Base-by-base conservation (phyloP, 73 alveolate species). In the Paramecium sonneborni region DNA sequence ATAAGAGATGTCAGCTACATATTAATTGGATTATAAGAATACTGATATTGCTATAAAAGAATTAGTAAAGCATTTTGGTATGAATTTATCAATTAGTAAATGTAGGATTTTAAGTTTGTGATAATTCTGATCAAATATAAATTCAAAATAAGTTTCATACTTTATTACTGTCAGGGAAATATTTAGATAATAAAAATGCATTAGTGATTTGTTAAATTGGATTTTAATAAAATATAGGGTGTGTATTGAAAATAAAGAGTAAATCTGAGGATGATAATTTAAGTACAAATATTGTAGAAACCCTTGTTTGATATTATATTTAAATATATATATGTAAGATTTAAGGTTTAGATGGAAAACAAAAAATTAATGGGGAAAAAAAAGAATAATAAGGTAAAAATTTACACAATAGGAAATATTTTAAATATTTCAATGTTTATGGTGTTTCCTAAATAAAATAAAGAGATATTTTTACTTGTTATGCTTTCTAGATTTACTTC, bases 111-210 rank as follows among this genome's bases (percentile, higher is more conserved):
- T 41, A 46, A 15, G 85, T 85, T 10, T 85, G 92, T 57, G 92
- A 85, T 20, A 35, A 48, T 37, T 56, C 92, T 26, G 79, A 85
- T 70, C 24, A 30, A 62, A 70, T 88, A 48, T 62, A 56, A 11
- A 85, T 72, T 12, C 21, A 84, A 23, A 79, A 87, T 68, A 87
- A 87, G 46, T 87, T 87, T 84, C 93, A 87, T 67, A 87, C 93
- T 20, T 62, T 87, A 37, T 68, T 56, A 32, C 67, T 87, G 4
- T 46, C 89, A 21, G 93, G 93, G 14, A 35, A 38, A 24, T 87
- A 67, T 79, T 68, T 87, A 70, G 88, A 38, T 35, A 18, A 37
- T 15, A 58, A 38, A 20, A 62, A 41, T 37, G 76, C 48, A 39
- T 41, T 76, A 18, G 46, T 76, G 24, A 79, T 46, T n/a, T 43